phyloP scores from a whole-genome alignment of 1,284 basidiomycete genomes.

The Coniferiporia sulphurascens region DNA sequence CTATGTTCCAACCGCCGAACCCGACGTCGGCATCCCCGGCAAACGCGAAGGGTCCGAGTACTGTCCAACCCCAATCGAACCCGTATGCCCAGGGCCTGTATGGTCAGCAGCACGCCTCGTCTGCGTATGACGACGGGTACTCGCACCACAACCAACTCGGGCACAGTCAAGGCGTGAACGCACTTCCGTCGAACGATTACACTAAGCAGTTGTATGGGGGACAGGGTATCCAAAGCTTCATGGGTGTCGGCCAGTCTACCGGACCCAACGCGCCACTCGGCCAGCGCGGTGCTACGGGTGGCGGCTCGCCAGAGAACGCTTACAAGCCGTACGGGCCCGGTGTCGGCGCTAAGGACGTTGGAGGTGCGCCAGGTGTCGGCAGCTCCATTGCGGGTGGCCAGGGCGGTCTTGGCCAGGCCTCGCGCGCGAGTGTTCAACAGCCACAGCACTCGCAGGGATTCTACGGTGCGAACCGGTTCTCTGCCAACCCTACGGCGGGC shows the following conservation, averaged over 20 bases:
- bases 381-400: constrained; percentile 39
- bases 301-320: constrained; percentile 60
- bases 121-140: constrained; percentile 65
- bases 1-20: constrained; percentile 47
- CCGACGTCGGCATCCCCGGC: constrained; percentile 48
- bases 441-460: constrained; percentile 47
- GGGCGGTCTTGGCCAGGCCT: constrained; percentile 28
- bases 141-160: constrained; percentile 46
- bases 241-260: constrained; percentile 54
- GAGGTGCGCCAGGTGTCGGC: constrained; percentile 30
- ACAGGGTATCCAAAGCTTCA: constrained; percentile 64
- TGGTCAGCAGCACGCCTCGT: constrained; percentile 49
- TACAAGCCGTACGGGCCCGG: constrained; percentile 60
- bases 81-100: constrained; percentile 61
- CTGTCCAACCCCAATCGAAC: constrained; percentile 50
- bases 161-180: constrained; percentile 45
- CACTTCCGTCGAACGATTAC: constrained; percentile 53
- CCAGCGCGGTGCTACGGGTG: constrained; percentile 36
- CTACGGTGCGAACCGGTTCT: constrained; percentile 60
- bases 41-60: constrained; percentile 53
- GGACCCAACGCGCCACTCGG: constrained; percentile 42
- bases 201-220: constrained; percentile 55
- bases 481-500: constrained; percentile 36
- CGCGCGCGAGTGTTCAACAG: constrained; percentile 15
- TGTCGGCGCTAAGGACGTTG: constrained; percentile 52